Conservation (phyloP, 1,284 basidiomycete genomes). For the Sanghuangporus baumii region DNA sequence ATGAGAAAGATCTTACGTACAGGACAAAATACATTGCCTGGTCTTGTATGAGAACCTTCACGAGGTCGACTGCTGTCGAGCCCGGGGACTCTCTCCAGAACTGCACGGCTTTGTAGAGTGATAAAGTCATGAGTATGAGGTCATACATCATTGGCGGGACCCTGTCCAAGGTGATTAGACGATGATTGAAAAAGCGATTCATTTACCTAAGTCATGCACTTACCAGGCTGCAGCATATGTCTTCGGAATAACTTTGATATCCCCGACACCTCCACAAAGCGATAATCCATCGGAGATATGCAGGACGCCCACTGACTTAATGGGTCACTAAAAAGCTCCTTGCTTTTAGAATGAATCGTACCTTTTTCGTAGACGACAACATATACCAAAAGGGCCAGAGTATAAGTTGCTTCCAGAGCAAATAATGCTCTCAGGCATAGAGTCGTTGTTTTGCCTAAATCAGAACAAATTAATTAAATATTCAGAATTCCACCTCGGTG, state of each 20-base stretch:
- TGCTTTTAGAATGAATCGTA: neutral
- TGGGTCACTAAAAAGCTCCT: neutral
- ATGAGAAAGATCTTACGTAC: neutral
- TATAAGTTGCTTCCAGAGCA: neutral
- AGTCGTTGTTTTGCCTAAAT: neutral
- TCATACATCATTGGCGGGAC: neutral
- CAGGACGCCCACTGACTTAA: neutral
- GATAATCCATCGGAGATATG: neutral
- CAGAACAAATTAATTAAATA: neutral
- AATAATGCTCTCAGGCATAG: neutral
- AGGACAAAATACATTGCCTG: neutral
- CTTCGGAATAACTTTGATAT: neutral
- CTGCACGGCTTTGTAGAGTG: neutral
- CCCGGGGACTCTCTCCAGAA: neutral
- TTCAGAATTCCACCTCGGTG: neutral
- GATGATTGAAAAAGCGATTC: neutral
- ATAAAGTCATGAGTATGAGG: neutral
- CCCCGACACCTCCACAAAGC: neutral
- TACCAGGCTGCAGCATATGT: neutral
- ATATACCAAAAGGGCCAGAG: neutral
- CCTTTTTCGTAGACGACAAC: neutral
- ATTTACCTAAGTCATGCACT: neutral
- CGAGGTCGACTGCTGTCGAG: neutral
- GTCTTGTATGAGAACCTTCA: conserved; percentile 1
- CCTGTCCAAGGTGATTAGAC: neutral